These are phyloP conservation scores for Triadica sebifera DNA, from an alignment of 345 rosid genomes.

Conservation along the genomic window DNA sequence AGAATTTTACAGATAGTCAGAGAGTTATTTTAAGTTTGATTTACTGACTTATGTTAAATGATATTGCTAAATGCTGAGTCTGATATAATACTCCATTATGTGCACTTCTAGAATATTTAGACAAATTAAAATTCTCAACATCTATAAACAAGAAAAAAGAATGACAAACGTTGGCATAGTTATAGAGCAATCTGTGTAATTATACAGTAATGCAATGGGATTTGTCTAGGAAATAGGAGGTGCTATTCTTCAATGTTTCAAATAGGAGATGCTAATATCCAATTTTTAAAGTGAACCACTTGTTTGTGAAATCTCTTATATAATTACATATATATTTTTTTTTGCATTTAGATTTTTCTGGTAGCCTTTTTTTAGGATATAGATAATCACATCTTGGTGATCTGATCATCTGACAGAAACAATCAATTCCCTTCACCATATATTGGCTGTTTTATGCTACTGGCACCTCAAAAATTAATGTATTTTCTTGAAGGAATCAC, in stretches of 20 bases:
- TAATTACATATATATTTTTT: not conserved
- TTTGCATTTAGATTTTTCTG: not conserved
- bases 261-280: too few species aligned
- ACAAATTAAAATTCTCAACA: not conserved
- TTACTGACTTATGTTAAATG: not conserved
- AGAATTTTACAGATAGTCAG: not conserved
- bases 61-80: not conserved
- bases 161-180: not conserved
- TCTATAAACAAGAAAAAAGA: not conserved
- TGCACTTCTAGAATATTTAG: too few species aligned
- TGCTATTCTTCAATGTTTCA: not conserved
- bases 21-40: not conserved
- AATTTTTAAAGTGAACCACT: not conserved
- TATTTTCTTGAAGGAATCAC: constrained; percentile 37
- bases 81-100: not conserved
- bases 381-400: not conserved
- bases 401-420: not conserved
- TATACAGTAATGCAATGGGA: not conserved
- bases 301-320: not conserved
- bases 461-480: not conserved
- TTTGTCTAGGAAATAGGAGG: not conserved
- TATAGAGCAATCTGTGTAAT: not conserved
- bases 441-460: not conserved
- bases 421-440: too few species aligned
- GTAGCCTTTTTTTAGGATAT: not conserved